phyloP scores from a whole-genome alignment of 225 moss, liverwort and hornwort species.

The Pleurozium schreberi region DNA sequence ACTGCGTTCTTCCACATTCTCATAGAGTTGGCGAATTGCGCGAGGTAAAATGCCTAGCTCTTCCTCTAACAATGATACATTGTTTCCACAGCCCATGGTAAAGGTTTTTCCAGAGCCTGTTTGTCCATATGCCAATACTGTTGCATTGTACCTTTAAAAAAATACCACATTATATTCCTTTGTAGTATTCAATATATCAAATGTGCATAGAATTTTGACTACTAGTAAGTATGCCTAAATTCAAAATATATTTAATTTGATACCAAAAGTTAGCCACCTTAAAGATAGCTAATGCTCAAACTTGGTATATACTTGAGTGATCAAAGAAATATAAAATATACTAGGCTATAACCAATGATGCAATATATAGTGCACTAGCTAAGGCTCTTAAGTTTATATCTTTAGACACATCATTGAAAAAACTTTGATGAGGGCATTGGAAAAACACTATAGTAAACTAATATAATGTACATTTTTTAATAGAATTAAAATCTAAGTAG shows the following conservation, averaged over 20 bases:
- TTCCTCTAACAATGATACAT: slow-evolving; percentile 56
- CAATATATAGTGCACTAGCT: neutral
- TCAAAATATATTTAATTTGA: neutral
- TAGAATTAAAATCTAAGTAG: neutral
- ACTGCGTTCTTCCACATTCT: slow-evolving; percentile 57
- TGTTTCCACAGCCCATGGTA: slow-evolving; percentile 80
- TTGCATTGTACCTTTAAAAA: slow-evolving; percentile 61
- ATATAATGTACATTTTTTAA: neutral
- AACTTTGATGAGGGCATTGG: neutral
- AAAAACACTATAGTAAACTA: neutral
- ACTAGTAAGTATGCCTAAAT: neutral
- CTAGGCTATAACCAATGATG: neutral
- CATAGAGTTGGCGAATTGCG: slow-evolving; percentile 71
- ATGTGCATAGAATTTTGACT: neutral
- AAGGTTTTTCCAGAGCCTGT: slow-evolving; percentile 73
- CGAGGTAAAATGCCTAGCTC: slow-evolving; percentile 75
- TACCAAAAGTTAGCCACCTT: neutral
- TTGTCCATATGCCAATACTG: slow-evolving; percentile 67
- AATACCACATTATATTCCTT: neutral
- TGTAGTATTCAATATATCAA: neutral
- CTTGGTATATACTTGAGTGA: neutral
- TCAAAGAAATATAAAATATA: neutral
- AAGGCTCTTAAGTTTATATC: neutral
- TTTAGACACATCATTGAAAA: neutral
- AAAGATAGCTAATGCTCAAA: neutral